Base-by-base conservation (phyloP, 495 filamentous ascomycete genomes). In the Podospora comata region DNA sequence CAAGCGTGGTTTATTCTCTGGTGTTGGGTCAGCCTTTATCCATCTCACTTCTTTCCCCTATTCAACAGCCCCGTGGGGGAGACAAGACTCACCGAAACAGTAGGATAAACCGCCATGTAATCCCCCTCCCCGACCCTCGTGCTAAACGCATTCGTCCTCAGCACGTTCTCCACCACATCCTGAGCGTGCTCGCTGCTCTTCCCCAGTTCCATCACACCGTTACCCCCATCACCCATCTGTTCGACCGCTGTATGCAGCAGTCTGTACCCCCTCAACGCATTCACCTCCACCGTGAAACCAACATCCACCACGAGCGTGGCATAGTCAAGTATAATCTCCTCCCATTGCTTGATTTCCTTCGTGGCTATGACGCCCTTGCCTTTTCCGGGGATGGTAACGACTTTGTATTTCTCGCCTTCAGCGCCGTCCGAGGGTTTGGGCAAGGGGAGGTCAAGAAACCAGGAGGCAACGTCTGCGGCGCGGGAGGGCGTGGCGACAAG, bases 1-100 rank as follows among this genome's bases (percentile, higher is more conserved):
- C 78, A 80, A 2, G 76, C 79, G 63, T 82, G 79, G 61, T 81
- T 82, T 34, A 81, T 75, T 63, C 78, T 76, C 79, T 79, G 13
- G 13, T n/a, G 26, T 7, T 26, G 5, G 16, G 23, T 58, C 3
- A 58, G 19, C 55, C 4, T 20, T 20, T 13, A 20, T 20, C 11
- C 5, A 56, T 13, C 23, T 23, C 23, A 23, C 23, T 23, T 44
- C 23, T 26, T 5, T 2, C 4, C n/a, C 15, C 30, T 34, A 13
- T 60, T 9, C 32, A 63, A 32, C 30, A 32, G 4, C 7, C 30
- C 30, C 30, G 7, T 32, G 7, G 4, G 30, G 4, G 19, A 27
- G 16, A 44, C 11, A 34, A 19, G 13, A 5, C 76, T 71, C 57
- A 80, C 80, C 58, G 78, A 74, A 64, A 80, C 76, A 16, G 71